These are phyloP conservation scores for Phymatotrichopsis omnivora DNA, from an alignment of 2,329 filamentous ascomycete species.

Conservation along the genomic window DNA sequence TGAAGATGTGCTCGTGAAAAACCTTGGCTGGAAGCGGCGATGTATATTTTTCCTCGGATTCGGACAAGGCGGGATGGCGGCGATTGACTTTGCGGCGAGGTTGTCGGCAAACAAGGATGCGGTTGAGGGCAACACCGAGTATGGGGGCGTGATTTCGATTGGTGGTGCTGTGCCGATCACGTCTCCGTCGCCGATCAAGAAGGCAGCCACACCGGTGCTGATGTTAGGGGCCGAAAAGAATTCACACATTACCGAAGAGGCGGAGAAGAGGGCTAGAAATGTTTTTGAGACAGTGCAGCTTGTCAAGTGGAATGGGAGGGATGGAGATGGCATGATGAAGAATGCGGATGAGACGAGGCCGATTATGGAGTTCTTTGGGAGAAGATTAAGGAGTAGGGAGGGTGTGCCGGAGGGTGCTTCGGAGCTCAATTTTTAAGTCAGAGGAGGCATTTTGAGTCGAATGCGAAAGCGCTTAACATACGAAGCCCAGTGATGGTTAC, in stretches of 20 bases:
- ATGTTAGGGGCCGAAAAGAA: slow-evolving; percentile 23
- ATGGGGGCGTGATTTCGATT: slow-evolving; percentile 27
- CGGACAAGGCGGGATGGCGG: slow-evolving; percentile 49
- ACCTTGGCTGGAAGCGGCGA: slow-evolving; percentile 42
- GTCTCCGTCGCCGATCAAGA: slow-evolving; percentile 19
- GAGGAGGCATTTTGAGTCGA: too few species aligned
- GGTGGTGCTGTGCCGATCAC: slow-evolving; percentile 22
- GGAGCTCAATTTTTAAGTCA: too few species aligned
- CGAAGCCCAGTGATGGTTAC: too few species aligned
- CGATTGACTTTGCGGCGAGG: slow-evolving; percentile 37
- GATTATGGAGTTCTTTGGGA: slow-evolving; percentile 45
- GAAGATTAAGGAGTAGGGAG: slow-evolving; percentile 48
- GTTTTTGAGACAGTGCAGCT: slow-evolving; percentile 25
- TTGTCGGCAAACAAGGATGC: slow-evolving; percentile 25
- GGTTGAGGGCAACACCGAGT: slow-evolving; percentile 31
- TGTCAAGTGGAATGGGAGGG: slow-evolving; percentile 25
- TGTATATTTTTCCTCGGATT: slow-evolving; percentile 48
- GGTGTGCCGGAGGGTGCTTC: slow-evolving; percentile 46
- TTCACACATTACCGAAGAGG: slow-evolving; percentile 16
- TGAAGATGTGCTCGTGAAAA: slow-evolving; percentile 38
- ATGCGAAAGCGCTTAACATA: too few species aligned
- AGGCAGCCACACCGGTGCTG: slow-evolving; percentile 26
- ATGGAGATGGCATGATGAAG: slow-evolving; percentile 28
- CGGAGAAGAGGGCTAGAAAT: slow-evolving; percentile 18
- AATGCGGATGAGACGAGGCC: slow-evolving; percentile 25